phyloP scores from a whole-genome alignment of 2,329 filamentous ascomycete species.

The Beauveria medogensis region DNA sequence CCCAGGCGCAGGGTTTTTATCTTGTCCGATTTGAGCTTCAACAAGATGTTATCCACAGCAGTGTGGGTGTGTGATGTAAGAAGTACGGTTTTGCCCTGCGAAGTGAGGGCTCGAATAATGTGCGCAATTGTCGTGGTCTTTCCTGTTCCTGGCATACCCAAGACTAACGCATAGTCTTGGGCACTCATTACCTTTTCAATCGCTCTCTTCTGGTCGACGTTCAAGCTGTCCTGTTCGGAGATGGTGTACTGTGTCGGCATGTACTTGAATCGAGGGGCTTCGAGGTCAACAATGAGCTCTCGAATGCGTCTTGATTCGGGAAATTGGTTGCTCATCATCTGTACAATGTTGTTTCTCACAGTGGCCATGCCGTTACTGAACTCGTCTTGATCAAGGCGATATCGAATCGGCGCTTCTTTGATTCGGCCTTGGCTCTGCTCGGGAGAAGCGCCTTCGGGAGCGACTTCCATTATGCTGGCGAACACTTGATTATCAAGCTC shows the following conservation, averaged over 20 bases:
- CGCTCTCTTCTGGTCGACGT: conserved; percentile 77
- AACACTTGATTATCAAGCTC: conserved; percentile 74
- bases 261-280: conserved; percentile 64
- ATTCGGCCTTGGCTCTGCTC: conserved; percentile 44
- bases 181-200: conserved; percentile 95
- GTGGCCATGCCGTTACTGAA: conserved; percentile 97
- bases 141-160: conserved; percentile 96
- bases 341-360: conserved; percentile 86
- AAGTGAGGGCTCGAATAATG: conserved; percentile 83
- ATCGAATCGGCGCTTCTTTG: conserved; percentile 52
- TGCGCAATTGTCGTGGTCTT: conserved; percentile 98
- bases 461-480: conserved; percentile 82
- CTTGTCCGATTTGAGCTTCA: conserved; percentile 76
- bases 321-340: conserved; percentile 76
- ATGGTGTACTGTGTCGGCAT: conserved; percentile 56
- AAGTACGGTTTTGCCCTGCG: conserved; percentile 85
- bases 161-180: conserved; percentile 88
- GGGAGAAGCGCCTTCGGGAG: conserved; percentile 41
- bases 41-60: conserved; percentile 92
- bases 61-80: conserved; percentile 96
- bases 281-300: conserved; percentile 70
- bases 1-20: conserved; percentile 81
- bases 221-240: conserved; percentile 59
- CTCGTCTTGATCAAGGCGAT: conserved; percentile 92
- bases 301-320: conserved; percentile 66